Conservation (phyloP, 2,329 filamentous ascomycete genomes). For the Exserohilum rostratum region DNA sequence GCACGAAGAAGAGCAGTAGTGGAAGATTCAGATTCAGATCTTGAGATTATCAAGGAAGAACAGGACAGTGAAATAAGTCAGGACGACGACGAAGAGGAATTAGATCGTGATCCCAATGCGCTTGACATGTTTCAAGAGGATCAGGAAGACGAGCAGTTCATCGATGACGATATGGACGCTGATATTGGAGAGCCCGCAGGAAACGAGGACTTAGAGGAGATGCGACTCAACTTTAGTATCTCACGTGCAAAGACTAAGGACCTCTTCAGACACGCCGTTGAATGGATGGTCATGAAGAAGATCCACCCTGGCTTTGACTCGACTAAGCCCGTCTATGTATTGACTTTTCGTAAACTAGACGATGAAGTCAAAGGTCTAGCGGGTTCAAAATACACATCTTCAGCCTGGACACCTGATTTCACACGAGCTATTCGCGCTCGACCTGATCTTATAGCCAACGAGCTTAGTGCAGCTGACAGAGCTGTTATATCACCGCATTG, state of each 20-base stretch:
- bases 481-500: slow-evolving; percentile 53
- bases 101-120: slow-evolving; percentile 36
- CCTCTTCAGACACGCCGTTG: slow-evolving; percentile 74
- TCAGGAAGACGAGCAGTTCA: slow-evolving; percentile 67
- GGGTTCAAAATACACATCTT: slow-evolving; percentile 72
- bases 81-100: slow-evolving; percentile 31
- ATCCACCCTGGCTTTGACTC: slow-evolving; percentile 73
- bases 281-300: slow-evolving; percentile 82
- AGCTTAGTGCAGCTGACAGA: slow-evolving; percentile 27
- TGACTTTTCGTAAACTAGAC: slow-evolving; percentile 74
- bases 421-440: slow-evolving; percentile 68
- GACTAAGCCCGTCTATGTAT: slow-evolving; percentile 67
- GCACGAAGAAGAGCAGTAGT: slow-evolving; percentile 29
- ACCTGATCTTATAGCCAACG: slow-evolving; percentile 59
- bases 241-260: slow-evolving; percentile 71
- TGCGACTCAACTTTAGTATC: slow-evolving; percentile 74
- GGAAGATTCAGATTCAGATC: slow-evolving; percentile 34
- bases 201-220: slow-evolving; percentile 56
- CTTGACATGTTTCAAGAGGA: slow-evolving; percentile 59
- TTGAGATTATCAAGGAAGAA: slow-evolving; percentile 44
- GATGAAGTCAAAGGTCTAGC: slow-evolving; percentile 72
- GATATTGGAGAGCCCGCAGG: slow-evolving; percentile 54
- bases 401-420: slow-evolving; percentile 73
- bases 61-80: slow-evolving; percentile 29
- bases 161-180: slow-evolving; percentile 65